Evolutionary conservation across 257 asterid species (phyloP).

Genomic region (Petrea volubilis): DNA sequence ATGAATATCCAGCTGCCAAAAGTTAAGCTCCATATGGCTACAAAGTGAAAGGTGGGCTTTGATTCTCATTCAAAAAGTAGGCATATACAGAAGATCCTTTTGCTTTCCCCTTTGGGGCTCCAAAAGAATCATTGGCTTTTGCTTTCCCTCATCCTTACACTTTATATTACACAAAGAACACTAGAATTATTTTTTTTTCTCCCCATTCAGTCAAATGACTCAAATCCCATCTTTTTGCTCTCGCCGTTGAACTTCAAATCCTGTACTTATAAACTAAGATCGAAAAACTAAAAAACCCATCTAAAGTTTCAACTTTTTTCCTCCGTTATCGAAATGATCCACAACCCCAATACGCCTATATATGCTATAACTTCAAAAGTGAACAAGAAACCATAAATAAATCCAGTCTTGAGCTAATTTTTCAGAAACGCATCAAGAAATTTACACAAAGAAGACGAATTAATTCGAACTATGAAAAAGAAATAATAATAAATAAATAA

Average conservation of each 20-base stretch:
- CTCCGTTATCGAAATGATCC: not conserved
- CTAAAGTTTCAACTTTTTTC: not conserved
- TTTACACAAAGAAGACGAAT: not conserved
- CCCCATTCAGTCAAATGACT: not conserved
- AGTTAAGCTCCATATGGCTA: not conserved
- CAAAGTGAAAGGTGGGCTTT: not conserved
- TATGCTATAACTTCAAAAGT: not conserved
- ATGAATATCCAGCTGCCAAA: conserved; percentile 8
- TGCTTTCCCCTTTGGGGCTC: not conserved
- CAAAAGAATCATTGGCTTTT: conserved; percentile 3
- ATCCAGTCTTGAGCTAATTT: not conserved
- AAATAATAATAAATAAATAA: not conserved
- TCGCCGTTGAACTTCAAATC: not conserved
- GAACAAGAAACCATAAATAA: not conserved
- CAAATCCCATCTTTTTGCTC: not conserved
- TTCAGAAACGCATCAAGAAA: not conserved
- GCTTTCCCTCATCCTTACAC: not conserved
- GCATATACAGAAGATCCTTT: not conserved
- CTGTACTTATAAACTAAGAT: not conserved
- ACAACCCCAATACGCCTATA: not conserved
- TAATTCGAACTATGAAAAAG: not conserved
- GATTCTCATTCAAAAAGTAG: conserved; percentile 5
- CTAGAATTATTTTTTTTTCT: no score
- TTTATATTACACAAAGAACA: not conserved
- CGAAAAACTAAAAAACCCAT: not conserved